A percentile compares a stretch with the other conserved stretches of the same genome.
Evolutionary conservation across 2,329 filamentous ascomycete genomes (phyloP).

Genomic region (Claviceps sp.): DNA sequence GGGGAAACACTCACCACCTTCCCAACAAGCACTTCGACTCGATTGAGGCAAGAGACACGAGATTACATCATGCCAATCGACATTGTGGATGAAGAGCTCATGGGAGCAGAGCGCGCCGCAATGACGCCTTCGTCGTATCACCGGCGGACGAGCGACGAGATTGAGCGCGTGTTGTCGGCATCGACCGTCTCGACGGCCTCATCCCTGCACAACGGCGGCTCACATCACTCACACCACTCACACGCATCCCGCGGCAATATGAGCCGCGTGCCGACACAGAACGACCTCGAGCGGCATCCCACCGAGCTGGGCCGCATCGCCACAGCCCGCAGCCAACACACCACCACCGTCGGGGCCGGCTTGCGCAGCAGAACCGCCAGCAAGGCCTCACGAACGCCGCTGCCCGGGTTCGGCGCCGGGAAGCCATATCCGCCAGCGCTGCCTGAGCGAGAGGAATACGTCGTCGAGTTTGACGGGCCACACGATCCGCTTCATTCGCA

Average conservation of each 20-base stretch:
- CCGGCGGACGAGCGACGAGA: slow-evolving; percentile 34
- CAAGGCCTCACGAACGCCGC: slow-evolving; percentile 40
- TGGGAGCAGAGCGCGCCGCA: slow-evolving; percentile 41
- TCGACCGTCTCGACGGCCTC: slow-evolving; percentile 38
- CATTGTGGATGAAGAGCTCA: slow-evolving; percentile 39
- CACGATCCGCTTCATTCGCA: slow-evolving; percentile 75
- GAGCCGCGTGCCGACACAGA: slow-evolving; percentile 49
- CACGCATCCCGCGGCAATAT: slow-evolving; percentile 29
- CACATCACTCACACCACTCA: too few relatives aligned
- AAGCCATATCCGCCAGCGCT: slow-evolving; percentile 60
- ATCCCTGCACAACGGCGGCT: slow-evolving; percentile 25
- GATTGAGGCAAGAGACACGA: not conserved
- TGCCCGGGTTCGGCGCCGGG: slow-evolving; percentile 59
- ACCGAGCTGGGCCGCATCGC: slow-evolving; percentile 60
- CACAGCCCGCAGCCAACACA: slow-evolving; percentile 58
- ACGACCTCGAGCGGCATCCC: slow-evolving; percentile 55
- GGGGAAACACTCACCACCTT: too few relatives aligned
- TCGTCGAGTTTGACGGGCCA: slow-evolving; percentile 73
- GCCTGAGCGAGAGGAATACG: slow-evolving; percentile 61
- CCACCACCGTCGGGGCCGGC: slow-evolving; percentile 51
- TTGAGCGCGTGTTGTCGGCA: slow-evolving; percentile 45
- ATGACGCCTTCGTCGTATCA: slow-evolving; percentile 24
- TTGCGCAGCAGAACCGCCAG: slow-evolving; percentile 23
- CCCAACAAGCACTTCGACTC: too few relatives aligned
- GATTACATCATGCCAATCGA: slow-evolving; percentile 27